Base-by-base conservation (phyloP, 768 basidiomycete genomes). In the Suillus sp. region DNA sequence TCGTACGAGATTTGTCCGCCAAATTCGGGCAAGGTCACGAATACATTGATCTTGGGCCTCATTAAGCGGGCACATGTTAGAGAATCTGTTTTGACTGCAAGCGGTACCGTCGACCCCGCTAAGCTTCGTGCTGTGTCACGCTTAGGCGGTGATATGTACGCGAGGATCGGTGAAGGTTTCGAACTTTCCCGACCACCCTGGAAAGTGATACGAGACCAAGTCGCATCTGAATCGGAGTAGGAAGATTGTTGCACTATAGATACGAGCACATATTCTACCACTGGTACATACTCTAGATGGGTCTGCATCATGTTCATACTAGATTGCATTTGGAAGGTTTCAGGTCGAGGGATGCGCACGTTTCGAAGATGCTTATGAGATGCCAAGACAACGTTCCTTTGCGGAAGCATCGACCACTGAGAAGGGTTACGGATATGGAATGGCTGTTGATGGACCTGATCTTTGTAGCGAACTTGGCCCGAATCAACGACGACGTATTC, bases 111-210 rank as follows among this genome's bases (percentile, higher is more conserved):
- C 48, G 83, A 87, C 71, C 77, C 80, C 18, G 72, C 66, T 8
- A 85, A 83, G 72, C 76, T 86, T 59, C 77, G 79, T 6, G 76
- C 82, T 6, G 73, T 87, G 53, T 79, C 80, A 16, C 78, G 90
- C 48, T 74, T 91, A 38, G 88, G 85, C 38, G 87, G 84, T 11
- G 77, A 75, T 37, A 78, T 77, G 53, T 90, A 87, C 71, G 80
- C 80, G 6, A 73, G 82, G 45, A 67, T 84, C 47, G 74, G 78
- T 25, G 76, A 84, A 59, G 79, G 79, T 27, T 84, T 83, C 69
- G 78, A 83, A 62, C 65, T 87, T 55, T 78, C 80, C 34, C 73
- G 78, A 34, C 66, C 75, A 30, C 74, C 72, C 35, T 82, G 78
- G 82, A 74, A 77, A 59, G 60, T n/a, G 51, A 62, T 68, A 40